Percentiles rank a stretch among this genome's conserved stretches.
These are phyloP conservation scores for Daldinia loculata DNA, from an alignment of 495 filamentous ascomycete genomes.

Conservation along the genomic window DNA sequence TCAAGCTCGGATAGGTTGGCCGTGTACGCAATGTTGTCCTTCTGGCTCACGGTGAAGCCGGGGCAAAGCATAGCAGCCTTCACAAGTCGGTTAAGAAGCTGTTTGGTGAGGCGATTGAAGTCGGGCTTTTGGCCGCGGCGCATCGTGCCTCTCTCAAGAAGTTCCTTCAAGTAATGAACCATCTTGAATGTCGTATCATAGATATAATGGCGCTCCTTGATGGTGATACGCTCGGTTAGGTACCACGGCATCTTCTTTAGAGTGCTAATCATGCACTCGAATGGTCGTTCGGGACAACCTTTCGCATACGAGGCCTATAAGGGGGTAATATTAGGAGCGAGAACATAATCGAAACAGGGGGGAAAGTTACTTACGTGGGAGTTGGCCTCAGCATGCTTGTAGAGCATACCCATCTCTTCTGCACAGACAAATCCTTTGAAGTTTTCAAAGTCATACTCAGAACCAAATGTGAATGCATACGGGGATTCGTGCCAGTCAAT, in stretches of 20 bases:
- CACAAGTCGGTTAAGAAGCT: conserved; percentile 66
- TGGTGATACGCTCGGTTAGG: conserved; percentile 66
- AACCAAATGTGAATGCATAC: conserved; percentile 54
- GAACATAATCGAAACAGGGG: neutral
- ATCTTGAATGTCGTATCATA: conserved; percentile 62
- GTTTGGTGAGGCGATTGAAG: conserved; percentile 54
- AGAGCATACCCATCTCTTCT: conserved; percentile 74
- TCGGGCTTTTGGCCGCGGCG: neutral
- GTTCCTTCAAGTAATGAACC: conserved; percentile 43
- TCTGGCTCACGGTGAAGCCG: conserved; percentile 70
- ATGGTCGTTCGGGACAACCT: conserved; percentile 75
- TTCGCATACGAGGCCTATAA: conserved; percentile 68
- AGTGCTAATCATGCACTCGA: conserved; percentile 78
- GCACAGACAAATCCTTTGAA: conserved; percentile 75
- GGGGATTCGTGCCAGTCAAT: conserved; percentile 64
- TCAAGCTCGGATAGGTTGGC: conserved; percentile 33
- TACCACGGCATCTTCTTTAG: conserved; percentile 82
- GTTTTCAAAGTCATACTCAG: conserved; percentile 65
- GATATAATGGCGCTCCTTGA: conserved; percentile 68
- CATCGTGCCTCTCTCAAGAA: conserved; percentile 36
- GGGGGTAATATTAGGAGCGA: conserved; percentile 21
- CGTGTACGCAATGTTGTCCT: conserved; percentile 57
- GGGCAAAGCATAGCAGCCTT: conserved; percentile 67
- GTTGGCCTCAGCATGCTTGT: conserved; percentile 68
- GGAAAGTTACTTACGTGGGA: conserved; percentile 25